A percentile compares a stretch with the other conserved stretches of the same genome.
Conservation (phyloP, 768 basidiomycete species). For the Naganishia vaughanmartiniae region DNA sequence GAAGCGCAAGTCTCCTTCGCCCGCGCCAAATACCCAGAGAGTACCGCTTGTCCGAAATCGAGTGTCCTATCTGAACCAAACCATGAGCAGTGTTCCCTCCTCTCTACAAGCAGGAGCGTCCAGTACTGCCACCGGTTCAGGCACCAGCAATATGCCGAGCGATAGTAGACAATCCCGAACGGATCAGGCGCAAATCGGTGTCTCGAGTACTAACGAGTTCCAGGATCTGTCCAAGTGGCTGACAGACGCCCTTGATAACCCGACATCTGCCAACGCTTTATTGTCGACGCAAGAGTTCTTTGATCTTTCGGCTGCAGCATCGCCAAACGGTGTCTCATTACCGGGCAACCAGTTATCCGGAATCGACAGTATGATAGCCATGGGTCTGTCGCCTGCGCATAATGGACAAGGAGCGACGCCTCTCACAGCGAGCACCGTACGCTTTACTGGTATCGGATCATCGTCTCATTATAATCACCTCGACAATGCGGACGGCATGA, state of each 20-base stretch:
- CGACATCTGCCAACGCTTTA: conserved; percentile 40
- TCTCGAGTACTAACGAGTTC: conserved; percentile 4
- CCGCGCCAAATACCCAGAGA: conserved; percentile 33
- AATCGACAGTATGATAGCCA: background rate
- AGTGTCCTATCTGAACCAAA: conserved; percentile 18
- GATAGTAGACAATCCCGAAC: background rate
- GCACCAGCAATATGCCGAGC: background rate
- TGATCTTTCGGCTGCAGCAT: conserved; percentile 44
- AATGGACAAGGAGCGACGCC: background rate
- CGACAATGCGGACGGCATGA: conserved; percentile 1
- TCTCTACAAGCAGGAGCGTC: background rate
- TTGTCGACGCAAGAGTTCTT: conserved; percentile 52
- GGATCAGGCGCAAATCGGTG: background rate
- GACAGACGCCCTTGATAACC: conserved; percentile 33
- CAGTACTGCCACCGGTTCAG: background rate
- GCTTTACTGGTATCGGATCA: background rate
- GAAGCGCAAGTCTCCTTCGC: conserved; percentile 56
- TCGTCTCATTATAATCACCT: background rate
- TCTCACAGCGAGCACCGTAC: background rate
- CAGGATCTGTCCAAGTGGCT: conserved; percentile 31
- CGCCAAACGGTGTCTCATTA: conserved; percentile 16
- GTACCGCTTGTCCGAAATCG: conserved; percentile 7
- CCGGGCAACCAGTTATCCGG: conserved; percentile 21
- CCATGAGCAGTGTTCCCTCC: conserved; percentile 3
- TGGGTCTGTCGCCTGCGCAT: background rate